Base-by-base conservation (phyloP, 129 eudicot species). In the Erigeron canadensis region DNA sequence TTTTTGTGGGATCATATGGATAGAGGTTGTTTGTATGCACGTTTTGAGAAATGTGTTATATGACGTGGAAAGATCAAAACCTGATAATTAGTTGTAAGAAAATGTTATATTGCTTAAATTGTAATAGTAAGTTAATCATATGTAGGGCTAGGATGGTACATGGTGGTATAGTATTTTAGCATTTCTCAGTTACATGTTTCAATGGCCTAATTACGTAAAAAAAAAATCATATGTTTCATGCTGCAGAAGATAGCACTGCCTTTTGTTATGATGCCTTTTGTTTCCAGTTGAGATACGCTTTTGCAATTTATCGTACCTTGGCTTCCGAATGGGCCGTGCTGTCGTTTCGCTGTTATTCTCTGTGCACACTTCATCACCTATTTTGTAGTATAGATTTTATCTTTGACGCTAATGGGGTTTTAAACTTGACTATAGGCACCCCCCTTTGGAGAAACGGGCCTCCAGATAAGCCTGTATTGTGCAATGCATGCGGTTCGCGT, bases 371-470 rank as follows among this genome's bases (percentile, higher is more conserved):
- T 50, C 56, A 50, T 50, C 16, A 60, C 13, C 7, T 60, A 60
- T 15, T 19, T 60, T 60, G 44, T 22, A 60, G 6, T n/a, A 38
- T 15, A 60, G 65, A 13, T 59, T 8, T 23, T 59, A 41, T 28
- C 17, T 11, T 59, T 59, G 15, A 9, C 34, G 13, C 65, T 34
- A 11, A 60, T 60, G 65, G 21, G 34, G 12, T 23, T 60, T 60
- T 13, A 21, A 13, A 70, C 19, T 10, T 70, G 63, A 38, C 40
- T 62, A 57, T 70, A 89, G 96, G 84, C 83, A 89, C 96, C 65
- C 96, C 96, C 1, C 96, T 89, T 56, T 89, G 96, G 96, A 90
- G 96, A 69, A 89, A 89, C 53, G 96, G 96, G 39, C 96, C 96
- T 61, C 93, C 96, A 38, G 96, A 89, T 46, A 89, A 89, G 90